These are phyloP conservation scores for Ulmus americana DNA, from an alignment of 331 rosid genomes.

Conservation along the genomic window DNA sequence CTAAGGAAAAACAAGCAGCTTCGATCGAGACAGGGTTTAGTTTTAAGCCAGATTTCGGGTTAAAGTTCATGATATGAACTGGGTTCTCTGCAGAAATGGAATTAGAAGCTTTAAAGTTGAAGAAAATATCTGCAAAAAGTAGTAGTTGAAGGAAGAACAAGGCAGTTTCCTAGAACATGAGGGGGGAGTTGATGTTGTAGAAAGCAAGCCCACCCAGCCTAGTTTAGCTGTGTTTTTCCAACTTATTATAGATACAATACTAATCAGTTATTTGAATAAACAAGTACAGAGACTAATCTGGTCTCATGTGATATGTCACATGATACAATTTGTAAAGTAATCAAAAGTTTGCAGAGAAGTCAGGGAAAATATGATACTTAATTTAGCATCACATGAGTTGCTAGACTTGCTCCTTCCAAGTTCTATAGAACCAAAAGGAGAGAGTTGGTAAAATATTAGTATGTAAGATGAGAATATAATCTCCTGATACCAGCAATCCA, in stretches of 20 bases:
- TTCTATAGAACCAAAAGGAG: constrained; percentile 27
- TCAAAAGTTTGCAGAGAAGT: constrained; percentile 34
- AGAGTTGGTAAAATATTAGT: constrained; percentile 2
- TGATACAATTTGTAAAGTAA: constrained; percentile 36
- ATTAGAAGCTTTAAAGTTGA: neutral
- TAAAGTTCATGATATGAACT: no score
- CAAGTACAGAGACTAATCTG: constrained; percentile 30
- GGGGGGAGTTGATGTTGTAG: constrained; percentile 13
- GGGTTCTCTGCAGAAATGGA: neutral
- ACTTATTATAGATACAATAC: constrained; percentile 17
- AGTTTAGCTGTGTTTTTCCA: constrained; percentile 49
- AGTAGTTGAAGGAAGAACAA: constrained; percentile 7
- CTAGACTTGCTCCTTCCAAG: constrained; percentile 56
- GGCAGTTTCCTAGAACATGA: constrained; percentile 25
- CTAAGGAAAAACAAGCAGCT: neutral
- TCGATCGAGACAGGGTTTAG: no score
- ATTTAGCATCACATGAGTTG: constrained; percentile 56
- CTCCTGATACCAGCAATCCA: neutral
- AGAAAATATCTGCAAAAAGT: neutral
- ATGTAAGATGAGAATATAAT: neutral
- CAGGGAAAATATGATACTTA: constrained; percentile 33
- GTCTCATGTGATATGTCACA: constrained; percentile 61
- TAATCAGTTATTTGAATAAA: constrained; percentile 19
- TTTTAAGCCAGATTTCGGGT: no score
- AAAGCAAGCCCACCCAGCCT: constrained; percentile 47